phyloP scores from a whole-genome alignment of 768 basidiomycete species.

The Boletus coccyginus region DNA sequence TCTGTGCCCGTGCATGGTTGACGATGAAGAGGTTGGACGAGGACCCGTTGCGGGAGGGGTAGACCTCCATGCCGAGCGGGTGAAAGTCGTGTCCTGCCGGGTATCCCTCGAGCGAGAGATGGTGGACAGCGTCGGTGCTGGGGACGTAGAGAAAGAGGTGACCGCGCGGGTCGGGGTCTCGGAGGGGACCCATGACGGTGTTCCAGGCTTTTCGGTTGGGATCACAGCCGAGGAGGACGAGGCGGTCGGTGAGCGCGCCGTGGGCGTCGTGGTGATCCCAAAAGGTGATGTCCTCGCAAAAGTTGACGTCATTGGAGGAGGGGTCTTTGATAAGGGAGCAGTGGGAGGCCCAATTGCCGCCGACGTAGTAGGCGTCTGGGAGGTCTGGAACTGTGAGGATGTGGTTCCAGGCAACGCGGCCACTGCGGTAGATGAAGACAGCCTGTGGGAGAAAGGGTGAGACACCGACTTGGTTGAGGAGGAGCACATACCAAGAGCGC shows the following conservation, averaged over 20 bases:
- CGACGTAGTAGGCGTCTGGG: slow-evolving; percentile 49
- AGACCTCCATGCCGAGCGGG: slow-evolving; percentile 63
- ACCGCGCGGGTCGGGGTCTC: slow-evolving; percentile 55
- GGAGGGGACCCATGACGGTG: slow-evolving; percentile 71
- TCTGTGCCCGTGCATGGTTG: slow-evolving; percentile 62
- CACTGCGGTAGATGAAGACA: slow-evolving; percentile 44
- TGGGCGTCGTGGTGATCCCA: slow-evolving; percentile 54
- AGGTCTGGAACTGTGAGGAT: slow-evolving; percentile 43
- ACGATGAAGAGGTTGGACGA: slow-evolving; percentile 59
- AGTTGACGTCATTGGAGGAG: slow-evolving; percentile 31
- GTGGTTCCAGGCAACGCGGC: slow-evolving; percentile 38
- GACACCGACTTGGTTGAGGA: background rate
- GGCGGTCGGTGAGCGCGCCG: slow-evolving; percentile 41
- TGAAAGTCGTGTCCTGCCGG: slow-evolving; percentile 64
- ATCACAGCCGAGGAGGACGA: slow-evolving; percentile 43
- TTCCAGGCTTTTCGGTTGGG: slow-evolving; percentile 61
- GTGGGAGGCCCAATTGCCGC: slow-evolving; percentile 45
- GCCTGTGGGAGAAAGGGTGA: slow-evolving; percentile 30
- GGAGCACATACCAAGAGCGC: slow-evolving; percentile 9
- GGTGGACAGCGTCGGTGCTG: slow-evolving; percentile 30
- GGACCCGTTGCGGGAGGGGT: slow-evolving; percentile 47
- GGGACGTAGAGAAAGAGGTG: slow-evolving; percentile 56
- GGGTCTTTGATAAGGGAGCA: slow-evolving; percentile 42
- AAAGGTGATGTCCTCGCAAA: slow-evolving; percentile 65
- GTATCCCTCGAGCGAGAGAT: slow-evolving; percentile 48